Base-by-base conservation (phyloP, 2,329 filamentous ascomycete species). In the Fusarium sp. region DNA sequence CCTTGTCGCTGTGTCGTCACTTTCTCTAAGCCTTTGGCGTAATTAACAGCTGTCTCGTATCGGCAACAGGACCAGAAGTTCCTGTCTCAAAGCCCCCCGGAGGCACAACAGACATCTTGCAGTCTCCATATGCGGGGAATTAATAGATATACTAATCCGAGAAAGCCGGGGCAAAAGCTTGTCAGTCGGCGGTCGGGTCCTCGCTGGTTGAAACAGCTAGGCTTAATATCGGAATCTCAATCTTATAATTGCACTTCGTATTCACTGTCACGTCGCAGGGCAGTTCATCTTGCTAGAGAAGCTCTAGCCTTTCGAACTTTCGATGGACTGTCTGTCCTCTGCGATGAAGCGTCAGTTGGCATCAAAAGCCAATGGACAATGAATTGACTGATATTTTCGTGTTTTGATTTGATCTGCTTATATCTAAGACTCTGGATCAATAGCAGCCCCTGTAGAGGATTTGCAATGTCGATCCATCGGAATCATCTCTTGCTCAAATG, bases 381-480 rank as follows among this genome's bases (percentile, higher is more conserved):
- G 29, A 59, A 41, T 45, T 65, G 55, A 60, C 52, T 62, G 38
- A 52, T 22, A n/a, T 25, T 33, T 38, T 38, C 41, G 25, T 57
- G 33, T 35, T 39, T 57, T 38, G 45, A 25, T n/a, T 36, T 46
- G 47, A 38, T 35, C 62, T 65, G 31, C 50, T 57, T 31, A 50
- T 35, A 42, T 50, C 33, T 46, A 55, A 62, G 39, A 41, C 31
- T 57, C 41, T 42, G 14, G 35, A 22, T 46, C 31, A 62, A 52
- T 59, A 33, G 38, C 44, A 52, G 31, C 45, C 52, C 56, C 29
- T 49, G 70, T 38, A 33, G 38, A 65, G 70, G 52, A 61, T 56
- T 47, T 35, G 58, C 44, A 72, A 75, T 72, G 75, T 68, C 64
- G 72, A 77, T 77, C 75, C 27, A 47, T 73, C 54, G 59, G 65